Conservation (phyloP, 129 eudicot genomes). For the Silybum marianum region DNA sequence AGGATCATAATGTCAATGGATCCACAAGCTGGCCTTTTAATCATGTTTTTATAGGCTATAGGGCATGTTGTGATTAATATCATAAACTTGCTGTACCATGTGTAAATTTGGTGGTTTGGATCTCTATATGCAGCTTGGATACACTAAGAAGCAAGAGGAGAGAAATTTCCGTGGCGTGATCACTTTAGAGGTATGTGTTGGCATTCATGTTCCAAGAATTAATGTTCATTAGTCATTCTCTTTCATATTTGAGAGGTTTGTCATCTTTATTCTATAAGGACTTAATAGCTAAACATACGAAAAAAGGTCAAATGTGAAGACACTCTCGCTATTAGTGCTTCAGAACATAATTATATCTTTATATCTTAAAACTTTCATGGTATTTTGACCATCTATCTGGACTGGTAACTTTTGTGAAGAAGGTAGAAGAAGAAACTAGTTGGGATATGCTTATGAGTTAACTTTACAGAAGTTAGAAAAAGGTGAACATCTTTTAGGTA, state of each 20-base stretch:
- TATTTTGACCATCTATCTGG: background rate
- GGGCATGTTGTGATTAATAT: background rate
- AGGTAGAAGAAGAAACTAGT: background rate
- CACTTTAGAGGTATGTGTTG: constrained; percentile 77
- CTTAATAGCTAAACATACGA: background rate
- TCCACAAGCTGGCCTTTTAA: background rate
- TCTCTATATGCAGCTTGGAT: constrained; percentile 77
- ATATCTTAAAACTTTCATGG: background rate
- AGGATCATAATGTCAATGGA: background rate
- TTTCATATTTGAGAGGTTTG: constrained; percentile 1
- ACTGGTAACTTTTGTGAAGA: background rate
- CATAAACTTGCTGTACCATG: constrained; percentile 15
- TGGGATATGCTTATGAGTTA: background rate
- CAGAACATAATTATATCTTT: background rate
- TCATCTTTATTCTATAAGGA: background rate
- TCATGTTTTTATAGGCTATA: background rate
- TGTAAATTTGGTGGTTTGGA: background rate
- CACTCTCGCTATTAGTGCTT: background rate
- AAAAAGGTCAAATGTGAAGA: background rate
- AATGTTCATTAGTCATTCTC: background rate
- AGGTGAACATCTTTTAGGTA: background rate
- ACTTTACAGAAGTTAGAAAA: background rate
- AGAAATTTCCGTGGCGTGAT: constrained; percentile 87
- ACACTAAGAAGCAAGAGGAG: constrained; percentile 96
- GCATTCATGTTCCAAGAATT: background rate